Evolutionary conservation across 345 rosid genomes (phyloP).

Genomic region (Sapria himalayana): DNA sequence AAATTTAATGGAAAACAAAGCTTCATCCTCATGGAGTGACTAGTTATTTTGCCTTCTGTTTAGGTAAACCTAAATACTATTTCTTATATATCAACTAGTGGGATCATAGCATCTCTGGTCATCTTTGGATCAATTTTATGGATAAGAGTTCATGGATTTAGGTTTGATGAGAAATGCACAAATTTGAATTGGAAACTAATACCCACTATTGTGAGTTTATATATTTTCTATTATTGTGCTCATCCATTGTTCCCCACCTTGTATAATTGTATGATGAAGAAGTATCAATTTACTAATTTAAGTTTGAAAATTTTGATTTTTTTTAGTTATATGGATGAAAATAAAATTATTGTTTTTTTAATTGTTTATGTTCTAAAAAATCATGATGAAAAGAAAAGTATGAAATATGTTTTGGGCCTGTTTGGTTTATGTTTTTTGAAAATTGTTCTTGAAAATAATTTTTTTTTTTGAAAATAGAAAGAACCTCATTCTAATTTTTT

Average conservation of each 20-base stretch:
- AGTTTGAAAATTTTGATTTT: not conserved
- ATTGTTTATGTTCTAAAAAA: no score
- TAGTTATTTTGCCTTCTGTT: slow-evolving; percentile 20
- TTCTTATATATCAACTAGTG: slow-evolving; percentile 29
- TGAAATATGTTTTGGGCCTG: no score
- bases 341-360: no score
- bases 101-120: slow-evolving; percentile 20
- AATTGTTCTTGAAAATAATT: no score
- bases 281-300: slow-evolving; percentile 21
- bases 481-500: no score
- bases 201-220: slow-evolving; percentile 23
- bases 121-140: slow-evolving; percentile 18
- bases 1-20: slow-evolving; percentile 13
- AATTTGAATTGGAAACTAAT: slow-evolving; percentile 15
- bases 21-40: slow-evolving; percentile 13
- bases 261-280: slow-evolving; percentile 24
- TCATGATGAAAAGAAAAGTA: no score
- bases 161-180: slow-evolving; percentile 17
- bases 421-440: no score
- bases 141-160: slow-evolving; percentile 15
- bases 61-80: slow-evolving; percentile 18
- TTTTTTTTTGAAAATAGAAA: no score
- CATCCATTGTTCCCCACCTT: slow-evolving; percentile 25
- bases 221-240: slow-evolving; percentile 26
- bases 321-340: no score